Evolutionary conservation across 192 early-diverging fungal genomes (phyloP), one percentile per base, ranked within the genome.

Genomic region (Coemansia sp.): DNA sequence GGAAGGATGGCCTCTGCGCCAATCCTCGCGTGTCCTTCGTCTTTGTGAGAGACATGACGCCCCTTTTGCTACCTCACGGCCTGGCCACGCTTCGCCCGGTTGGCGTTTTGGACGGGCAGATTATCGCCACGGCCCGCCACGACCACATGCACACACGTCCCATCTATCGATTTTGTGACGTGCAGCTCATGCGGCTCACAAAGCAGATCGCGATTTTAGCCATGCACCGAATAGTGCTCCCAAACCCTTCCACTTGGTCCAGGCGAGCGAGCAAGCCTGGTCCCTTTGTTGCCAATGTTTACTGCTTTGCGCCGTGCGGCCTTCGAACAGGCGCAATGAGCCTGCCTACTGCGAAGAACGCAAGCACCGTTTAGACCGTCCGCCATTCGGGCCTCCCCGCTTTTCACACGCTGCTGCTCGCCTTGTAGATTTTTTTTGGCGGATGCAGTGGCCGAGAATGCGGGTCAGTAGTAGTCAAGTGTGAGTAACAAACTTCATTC

Each of bases 401-500:
- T 52, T 52, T 11, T 26, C 28, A 33, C 16, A 26, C 13, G 26
- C 52, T 55, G 52, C 43, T 47, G 52, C 52, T 55, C 0, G 14
- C 43, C 43, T 10, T n/a, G 20, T n/a, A 47, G n/a, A 47, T 20
- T 18, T 20, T 18, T 20, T 47, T 47, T 31, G 52, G 26, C 26
- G 31, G 52, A 55, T 28, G 13, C 16, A 31, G 25, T 33, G 52
- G 52, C 52, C 52, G 4, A 55, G 52, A 55, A 55, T 55, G 52
- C 52, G 52, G 52, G 25, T 26, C 26, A 16, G 23, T 31, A 52
- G 26, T 9, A 2, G 43, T 47, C 20, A 21, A 2, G 18, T 20
- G 10, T 26, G 26, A n/a, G 52, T 55, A 55, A 55, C 52, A 55
- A 55, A 55, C 52, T 33, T 55, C 52, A 55, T 55, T 55, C 52